Percentiles rank a stretch among this genome's conserved stretches.
Conservation (phyloP, 169 alveolate genomes). For the Cryptosporidium xiaoi region DNA sequence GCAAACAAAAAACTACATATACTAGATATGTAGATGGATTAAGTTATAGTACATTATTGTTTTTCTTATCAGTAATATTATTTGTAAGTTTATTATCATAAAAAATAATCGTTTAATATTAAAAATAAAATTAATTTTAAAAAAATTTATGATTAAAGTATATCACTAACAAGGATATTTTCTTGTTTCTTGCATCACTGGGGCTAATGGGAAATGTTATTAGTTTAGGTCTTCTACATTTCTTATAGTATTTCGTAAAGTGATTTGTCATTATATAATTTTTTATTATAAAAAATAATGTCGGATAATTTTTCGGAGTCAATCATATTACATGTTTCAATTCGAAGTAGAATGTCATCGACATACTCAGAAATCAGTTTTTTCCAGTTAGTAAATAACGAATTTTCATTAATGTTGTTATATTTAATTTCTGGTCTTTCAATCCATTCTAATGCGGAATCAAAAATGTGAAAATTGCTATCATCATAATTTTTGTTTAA, state of each 20-base stretch:
- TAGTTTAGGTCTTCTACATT: constrained; percentile 45
- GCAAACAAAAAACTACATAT: constrained; percentile 31
- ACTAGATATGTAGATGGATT: constrained; percentile 43
- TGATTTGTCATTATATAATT: constrained; percentile 35
- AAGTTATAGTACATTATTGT: constrained; percentile 29
- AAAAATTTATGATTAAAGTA: constrained; percentile 5
- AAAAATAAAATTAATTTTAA: background rate
- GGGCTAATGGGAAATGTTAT: constrained; percentile 61
- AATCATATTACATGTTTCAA: constrained; percentile 7
- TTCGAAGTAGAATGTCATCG: constrained; percentile 27
- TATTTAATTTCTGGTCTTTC: constrained; percentile 21
- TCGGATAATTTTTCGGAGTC: constrained; percentile 18
- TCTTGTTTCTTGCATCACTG: constrained; percentile 24
- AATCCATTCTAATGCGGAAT: constrained; percentile 42
- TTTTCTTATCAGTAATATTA: constrained; percentile 29
- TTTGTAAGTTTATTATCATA: constrained; percentile 29
- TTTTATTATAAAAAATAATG: constrained; percentile 9
- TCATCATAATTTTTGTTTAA: background rate
- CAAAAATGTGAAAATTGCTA: constrained; percentile 11
- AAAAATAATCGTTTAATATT: background rate
- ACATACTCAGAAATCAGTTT: background rate
- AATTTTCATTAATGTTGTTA: background rate
- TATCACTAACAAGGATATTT: constrained; percentile 10
- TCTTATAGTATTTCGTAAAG: constrained; percentile 36
- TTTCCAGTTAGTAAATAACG: constrained; percentile 26